Evolutionary conservation across 495 filamentous ascomycete genomes (phyloP), one percentile per base, ranked within the genome.

Genomic region (Cercophora newfieldiana): DNA sequence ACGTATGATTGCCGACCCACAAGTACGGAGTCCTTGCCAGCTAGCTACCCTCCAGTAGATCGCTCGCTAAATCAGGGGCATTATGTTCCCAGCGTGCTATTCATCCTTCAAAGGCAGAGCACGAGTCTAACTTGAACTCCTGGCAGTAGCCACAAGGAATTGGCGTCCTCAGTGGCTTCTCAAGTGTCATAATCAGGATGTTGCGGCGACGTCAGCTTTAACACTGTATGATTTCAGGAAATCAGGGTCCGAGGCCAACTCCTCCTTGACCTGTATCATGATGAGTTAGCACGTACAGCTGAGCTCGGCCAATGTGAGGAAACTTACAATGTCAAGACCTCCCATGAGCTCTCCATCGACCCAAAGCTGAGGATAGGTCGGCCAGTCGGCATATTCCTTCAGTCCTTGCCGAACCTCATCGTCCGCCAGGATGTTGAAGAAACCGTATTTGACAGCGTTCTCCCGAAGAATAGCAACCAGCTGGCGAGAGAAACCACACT

Each of bases 361-460:
- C 86, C 91, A 97, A 59, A 97, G 78, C 77, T 97, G 94, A 16
- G 94, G 93, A 78, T 91, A 99, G 0, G 95, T 99, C 2, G 95
- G 96, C 95, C 95, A 98, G 54, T 97, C 94, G 12, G 93, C 91
- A 77, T 90, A 97, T 74, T 90, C 88, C 84, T 98, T 99, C 71
- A 99, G 77, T 5, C 95, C 95, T 80, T 98, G 94, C 44, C 95
- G 84, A 19, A 99, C 96, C 69, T 97, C 95, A 71, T 99, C 95
- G 77, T 99, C 95, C 67, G 95, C 95, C 61, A 99, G 79, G 68
- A 96, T 98, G 73, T 99, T 98, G 80, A 99, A 99, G 84, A 98
- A 98, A 7, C 95, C 96, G 78, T 98, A 99, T 74, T 94, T 90
- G 44, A 99, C 90, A 58, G 89, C 89, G 65, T 89, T 87, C 81